These are phyloP conservation scores for Colletotrichum sp. DNA, from an alignment of 2,329 filamentous ascomycete genomes.

Conservation along the genomic window DNA sequence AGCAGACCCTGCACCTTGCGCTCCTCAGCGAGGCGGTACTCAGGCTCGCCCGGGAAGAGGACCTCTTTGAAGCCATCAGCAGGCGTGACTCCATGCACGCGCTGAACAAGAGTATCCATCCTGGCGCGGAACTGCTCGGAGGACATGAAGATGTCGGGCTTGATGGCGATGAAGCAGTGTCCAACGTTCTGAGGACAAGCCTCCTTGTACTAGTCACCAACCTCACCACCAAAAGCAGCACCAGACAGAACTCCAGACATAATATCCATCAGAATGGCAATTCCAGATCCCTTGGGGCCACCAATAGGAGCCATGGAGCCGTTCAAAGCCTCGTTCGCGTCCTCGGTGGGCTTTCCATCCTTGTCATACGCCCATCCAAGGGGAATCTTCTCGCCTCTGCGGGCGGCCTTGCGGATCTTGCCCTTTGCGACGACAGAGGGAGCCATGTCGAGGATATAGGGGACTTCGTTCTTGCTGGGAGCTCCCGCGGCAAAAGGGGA, in stretches of 20 bases:
- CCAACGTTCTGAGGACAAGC: slow-evolving; percentile 72
- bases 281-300: slow-evolving; percentile 78
- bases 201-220: slow-evolving; percentile 77
- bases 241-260: slow-evolving; percentile 81
- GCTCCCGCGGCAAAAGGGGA: slow-evolving; percentile 79
- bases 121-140: slow-evolving; percentile 70
- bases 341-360: slow-evolving; percentile 70
- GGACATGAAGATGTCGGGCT: slow-evolving; percentile 76
- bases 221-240: slow-evolving; percentile 77
- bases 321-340: slow-evolving; percentile 71
- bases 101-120: slow-evolving; percentile 59
- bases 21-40: slow-evolving; percentile 41
- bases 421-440: slow-evolving; percentile 71
- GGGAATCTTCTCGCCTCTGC: slow-evolving; percentile 71
- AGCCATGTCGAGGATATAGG: slow-evolving; percentile 79
- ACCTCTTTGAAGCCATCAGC: slow-evolving; percentile 61
- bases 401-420: slow-evolving; percentile 73
- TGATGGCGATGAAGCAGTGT: slow-evolving; percentile 74
- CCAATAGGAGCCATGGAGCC: slow-evolving; percentile 88
- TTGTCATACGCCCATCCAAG: slow-evolving; percentile 76
- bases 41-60: slow-evolving; percentile 67
- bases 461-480: slow-evolving; percentile 56
- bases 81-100: slow-evolving; percentile 57
- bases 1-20: not conserved
- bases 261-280: slow-evolving; percentile 87